These are phyloP conservation scores for Saturnispora gosingensis DNA, from an alignment of 805 yeast genomes.

Conservation along the genomic window DNA sequence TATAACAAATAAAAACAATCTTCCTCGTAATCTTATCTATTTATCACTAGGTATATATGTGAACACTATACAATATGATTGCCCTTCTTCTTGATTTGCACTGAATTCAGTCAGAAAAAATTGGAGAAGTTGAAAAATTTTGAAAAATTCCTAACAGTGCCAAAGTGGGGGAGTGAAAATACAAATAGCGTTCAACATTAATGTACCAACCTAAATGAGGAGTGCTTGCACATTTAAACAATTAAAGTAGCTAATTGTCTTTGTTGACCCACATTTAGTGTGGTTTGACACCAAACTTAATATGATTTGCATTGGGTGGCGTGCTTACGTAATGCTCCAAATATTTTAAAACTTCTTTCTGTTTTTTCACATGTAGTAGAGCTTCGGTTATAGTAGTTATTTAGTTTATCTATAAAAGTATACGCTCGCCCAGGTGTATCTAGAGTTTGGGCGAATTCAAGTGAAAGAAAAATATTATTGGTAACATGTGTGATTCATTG, in stretches of 20 bases:
- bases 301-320: too few species aligned
- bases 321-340: background rate
- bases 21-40: background rate
- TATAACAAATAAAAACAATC: background rate
- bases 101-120: background rate
- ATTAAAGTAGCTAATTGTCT: background rate
- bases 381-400: background rate
- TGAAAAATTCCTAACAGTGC: background rate
- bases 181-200: background rate
- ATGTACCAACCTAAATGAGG: background rate
- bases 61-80: background rate
- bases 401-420: background rate
- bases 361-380: background rate
- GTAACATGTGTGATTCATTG: background rate
- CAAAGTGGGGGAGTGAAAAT: background rate
- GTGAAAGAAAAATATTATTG: background rate
- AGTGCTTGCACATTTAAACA: background rate
- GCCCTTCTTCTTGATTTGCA: background rate
- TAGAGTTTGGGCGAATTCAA: background rate
- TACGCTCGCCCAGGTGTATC: background rate
- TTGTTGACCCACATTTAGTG: background rate
- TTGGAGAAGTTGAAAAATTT: background rate
- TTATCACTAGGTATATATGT: background rate
- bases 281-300: background rate
- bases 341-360: too few species aligned